A percentile compares a stretch with the other conserved stretches of the same genome.
phyloP scores from a whole-genome alignment of 2,329 filamentous ascomycete genomes.

The Fusarium vanettenii region DNA sequence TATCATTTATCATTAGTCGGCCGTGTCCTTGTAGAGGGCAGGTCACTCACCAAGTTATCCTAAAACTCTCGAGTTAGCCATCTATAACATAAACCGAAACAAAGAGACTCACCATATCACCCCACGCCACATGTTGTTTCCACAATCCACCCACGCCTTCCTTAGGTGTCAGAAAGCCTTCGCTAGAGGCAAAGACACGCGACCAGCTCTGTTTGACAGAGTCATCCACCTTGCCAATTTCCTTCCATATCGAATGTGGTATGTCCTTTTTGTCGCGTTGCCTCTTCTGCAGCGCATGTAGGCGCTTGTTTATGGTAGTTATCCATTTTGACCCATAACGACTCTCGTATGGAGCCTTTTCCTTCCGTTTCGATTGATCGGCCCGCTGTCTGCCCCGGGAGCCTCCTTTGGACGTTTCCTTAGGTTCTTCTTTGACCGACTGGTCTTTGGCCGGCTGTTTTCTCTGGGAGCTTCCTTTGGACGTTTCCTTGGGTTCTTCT shows the following conservation, averaged over 20 bases:
- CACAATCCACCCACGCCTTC: constrained; percentile 69
- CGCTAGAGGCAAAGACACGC: constrained; percentile 76
- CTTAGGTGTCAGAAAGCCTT: constrained; percentile 76
- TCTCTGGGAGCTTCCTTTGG: background rate
- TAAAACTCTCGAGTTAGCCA: constrained; percentile 29
- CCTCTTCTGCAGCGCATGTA: constrained; percentile 3
- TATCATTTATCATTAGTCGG: background rate
- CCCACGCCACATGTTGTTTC: constrained; percentile 79
- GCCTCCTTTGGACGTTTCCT: background rate
- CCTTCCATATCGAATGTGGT: constrained; percentile 16
- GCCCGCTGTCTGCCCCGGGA: background rate
- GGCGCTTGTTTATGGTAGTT: background rate
- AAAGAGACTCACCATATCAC: constrained; percentile 78
- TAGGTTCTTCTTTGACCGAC: background rate
- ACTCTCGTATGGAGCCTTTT: background rate
- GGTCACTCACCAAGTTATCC: constrained; percentile 65
- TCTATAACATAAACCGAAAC: background rate
- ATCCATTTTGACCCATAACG: background rate
- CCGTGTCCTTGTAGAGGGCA: background rate
- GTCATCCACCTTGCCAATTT: background rate
- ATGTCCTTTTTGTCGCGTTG: background rate
- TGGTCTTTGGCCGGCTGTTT: background rate
- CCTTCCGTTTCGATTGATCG: background rate
- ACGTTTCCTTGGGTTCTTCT: background rate
- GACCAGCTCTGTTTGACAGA: constrained; percentile 67